Base-by-base conservation (phyloP, 192 early-diverging fungal genomes). In the Podila minutissima region DNA sequence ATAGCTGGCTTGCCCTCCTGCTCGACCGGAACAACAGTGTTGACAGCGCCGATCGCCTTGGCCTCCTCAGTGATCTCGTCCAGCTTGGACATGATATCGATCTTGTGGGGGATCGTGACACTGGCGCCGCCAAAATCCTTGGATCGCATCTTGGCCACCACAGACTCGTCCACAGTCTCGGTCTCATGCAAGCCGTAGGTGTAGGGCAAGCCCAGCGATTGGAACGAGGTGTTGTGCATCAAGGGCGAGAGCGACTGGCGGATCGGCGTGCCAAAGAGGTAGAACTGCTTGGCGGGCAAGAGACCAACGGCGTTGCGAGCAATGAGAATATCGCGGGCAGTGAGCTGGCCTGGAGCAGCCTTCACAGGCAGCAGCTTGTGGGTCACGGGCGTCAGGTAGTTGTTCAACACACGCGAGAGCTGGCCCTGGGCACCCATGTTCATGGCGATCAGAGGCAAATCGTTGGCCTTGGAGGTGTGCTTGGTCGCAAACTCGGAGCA, bases 31-130 rank as follows among this genome's bases (percentile, higher is more conserved):
- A 90, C 83, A 20, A 99, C 74, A 0, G 98, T 98, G 78, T 99
- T 99, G 62, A 98, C 93, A 1, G 97, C 96, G n/a, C 98, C 97
- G 82, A 99, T 98, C 26, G 79, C 81, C 67, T 88, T 86, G 35
- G 94, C 97, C 15, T 93, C 91, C 11, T 92, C 91, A 8, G 92
- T 93, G 37, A 97, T 79, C 59, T 86, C 62, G 71, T 92, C 88
- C 38, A 95, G 82, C 55, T 97, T 87, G 28, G 87, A 85, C 57
- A 98, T 90, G n/a, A 98, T 90, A 13, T 89, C 89, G 57, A 95
- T 85, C 88, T 99, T 99, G 77, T 95, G 91, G 62, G 98, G 98
- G 60, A 98, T 98, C 5, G 98, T 99, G 2, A 99, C 94, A 22
- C 93, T 94, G 2, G 94, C 95, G 63, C 98, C 98, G 58, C 97